Percentiles rank a stretch among this genome's conserved stretches.
Evolutionary conservation across 371 early-diverging fungal genomes (phyloP).

Genomic region (Mortierella sp.): DNA sequence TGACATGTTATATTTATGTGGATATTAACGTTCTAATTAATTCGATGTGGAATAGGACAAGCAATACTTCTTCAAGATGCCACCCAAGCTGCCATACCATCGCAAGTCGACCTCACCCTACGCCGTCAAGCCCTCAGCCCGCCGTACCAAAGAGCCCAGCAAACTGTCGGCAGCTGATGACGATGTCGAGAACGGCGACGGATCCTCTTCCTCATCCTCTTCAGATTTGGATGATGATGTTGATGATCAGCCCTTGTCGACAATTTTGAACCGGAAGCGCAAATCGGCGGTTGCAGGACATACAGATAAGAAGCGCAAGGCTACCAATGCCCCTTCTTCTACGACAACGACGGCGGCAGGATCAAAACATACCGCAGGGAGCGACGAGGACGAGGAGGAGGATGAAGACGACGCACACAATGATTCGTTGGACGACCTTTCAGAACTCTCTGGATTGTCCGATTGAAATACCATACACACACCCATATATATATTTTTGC

Average conservation of each 20-base stretch:
- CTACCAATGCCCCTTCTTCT: background rate
- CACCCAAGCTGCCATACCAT: slow-evolving; percentile 68
- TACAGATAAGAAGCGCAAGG: slow-evolving; percentile 43
- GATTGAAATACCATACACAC: slow-evolving; percentile 22
- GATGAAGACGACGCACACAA: slow-evolving; percentile 35
- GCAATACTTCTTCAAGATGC: slow-evolving; percentile 78
- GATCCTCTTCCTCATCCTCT: slow-evolving; percentile 19
- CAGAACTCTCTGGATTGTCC: slow-evolving; percentile 55
- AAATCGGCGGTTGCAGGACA: slow-evolving; percentile 21
- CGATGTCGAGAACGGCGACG: slow-evolving; percentile 12
- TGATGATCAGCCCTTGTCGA: background rate
- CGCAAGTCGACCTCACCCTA: slow-evolving; percentile 60
- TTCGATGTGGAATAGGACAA: slow-evolving; percentile 58
- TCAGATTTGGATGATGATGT: slow-evolving; percentile 37
- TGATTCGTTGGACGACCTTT: slow-evolving; percentile 55
- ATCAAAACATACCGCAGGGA: slow-evolving; percentile 3
- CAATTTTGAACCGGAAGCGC: slow-evolving; percentile 26
- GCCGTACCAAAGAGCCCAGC: slow-evolving; percentile 48
- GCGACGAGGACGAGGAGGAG: slow-evolving; percentile 14
- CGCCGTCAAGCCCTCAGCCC: slow-evolving; percentile 45
- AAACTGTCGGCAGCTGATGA: slow-evolving; percentile 25
- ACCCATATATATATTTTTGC: background rate
- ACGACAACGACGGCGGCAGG: background rate
- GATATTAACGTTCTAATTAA: background rate
- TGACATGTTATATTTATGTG: background rate